phyloP scores from a whole-genome alignment of 2,329 filamentous ascomycete species.

The Leptoxyphium fumago region DNA sequence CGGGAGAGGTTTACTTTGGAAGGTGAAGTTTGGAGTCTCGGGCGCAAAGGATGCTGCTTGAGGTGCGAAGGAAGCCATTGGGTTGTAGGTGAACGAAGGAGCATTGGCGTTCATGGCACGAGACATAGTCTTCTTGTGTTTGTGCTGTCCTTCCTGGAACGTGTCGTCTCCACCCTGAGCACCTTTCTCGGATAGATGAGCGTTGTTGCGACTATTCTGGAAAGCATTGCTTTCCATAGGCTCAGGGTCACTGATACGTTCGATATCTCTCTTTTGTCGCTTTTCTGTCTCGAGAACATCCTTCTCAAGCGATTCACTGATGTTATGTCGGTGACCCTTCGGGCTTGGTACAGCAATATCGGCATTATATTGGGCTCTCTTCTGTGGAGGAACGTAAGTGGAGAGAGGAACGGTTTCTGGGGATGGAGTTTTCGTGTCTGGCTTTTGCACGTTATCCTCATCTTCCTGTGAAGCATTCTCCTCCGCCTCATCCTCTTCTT shows the following conservation, averaged over 20 bases:
- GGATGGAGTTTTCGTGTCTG: background rate
- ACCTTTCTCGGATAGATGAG: constrained; percentile 7
- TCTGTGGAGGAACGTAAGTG: constrained; percentile 18
- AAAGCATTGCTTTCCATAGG: background rate
- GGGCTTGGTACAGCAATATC: constrained; percentile 47
- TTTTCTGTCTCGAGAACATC: constrained; percentile 80
- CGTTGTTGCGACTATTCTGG: background rate
- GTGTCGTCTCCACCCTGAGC: constrained; percentile 8
- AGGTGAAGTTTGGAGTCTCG: constrained; percentile 9
- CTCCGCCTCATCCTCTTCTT: constrained; percentile 41
- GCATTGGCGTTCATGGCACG: constrained; percentile 72
- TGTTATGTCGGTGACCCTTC: constrained; percentile 52
- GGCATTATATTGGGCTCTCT: constrained; percentile 21
- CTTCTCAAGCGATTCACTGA: constrained; percentile 63
- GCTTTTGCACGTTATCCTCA: background rate
- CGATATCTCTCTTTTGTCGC: constrained; percentile 28
- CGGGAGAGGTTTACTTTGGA: constrained; percentile 1
- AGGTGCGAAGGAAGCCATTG: constrained; percentile 28
- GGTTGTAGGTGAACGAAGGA: constrained; percentile 39
- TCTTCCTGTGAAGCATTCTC: constrained; percentile 1
- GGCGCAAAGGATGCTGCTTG: constrained; percentile 5
- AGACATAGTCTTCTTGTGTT: constrained; percentile 29
- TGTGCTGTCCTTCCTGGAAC: constrained; percentile 62
- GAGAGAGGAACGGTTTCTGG: constrained; percentile 13
- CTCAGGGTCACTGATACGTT: background rate